Evolutionary conservation across 441 rosid genomes (phyloP).

Genomic region (Theobroma grandiflorum): DNA sequence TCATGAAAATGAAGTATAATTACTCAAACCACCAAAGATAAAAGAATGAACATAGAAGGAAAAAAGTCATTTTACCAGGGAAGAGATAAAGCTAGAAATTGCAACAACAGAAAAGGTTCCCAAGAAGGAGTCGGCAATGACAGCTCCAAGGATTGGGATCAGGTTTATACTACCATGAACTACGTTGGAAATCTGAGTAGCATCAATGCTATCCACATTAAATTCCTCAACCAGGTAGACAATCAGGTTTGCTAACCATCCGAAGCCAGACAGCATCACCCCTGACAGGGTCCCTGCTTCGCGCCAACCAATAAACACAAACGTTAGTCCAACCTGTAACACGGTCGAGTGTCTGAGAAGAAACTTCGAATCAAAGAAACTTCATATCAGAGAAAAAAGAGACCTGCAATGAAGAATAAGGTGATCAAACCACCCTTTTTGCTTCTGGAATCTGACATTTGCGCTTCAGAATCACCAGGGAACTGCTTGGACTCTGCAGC

Average conservation of each 20-base stretch:
- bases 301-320: background rate
- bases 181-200: constrained; percentile 40
- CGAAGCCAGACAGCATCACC: constrained; percentile 28
- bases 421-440: constrained; percentile 28
- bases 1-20: background rate
- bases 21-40: background rate
- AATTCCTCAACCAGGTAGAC: constrained; percentile 37
- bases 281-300: constrained; percentile 33
- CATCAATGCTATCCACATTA: constrained; percentile 41
- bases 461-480: constrained; percentile 26
- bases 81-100: constrained; percentile 28
- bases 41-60: background rate
- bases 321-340: background rate
- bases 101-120: constrained; percentile 33
- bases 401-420: constrained; percentile 21
- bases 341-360: background rate
- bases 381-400: background rate
- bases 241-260: constrained; percentile 33
- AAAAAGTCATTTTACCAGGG: constrained; percentile 26
- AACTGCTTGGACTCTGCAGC: background rate
- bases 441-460: constrained; percentile 3
- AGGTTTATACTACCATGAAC: constrained; percentile 28
- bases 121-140: constrained; percentile 44
- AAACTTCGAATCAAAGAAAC: background rate
- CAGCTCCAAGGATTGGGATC: constrained; percentile 39